Conservation (phyloP, 1,284 basidiomycete genomes). For the Macrocystidia cucumis region DNA sequence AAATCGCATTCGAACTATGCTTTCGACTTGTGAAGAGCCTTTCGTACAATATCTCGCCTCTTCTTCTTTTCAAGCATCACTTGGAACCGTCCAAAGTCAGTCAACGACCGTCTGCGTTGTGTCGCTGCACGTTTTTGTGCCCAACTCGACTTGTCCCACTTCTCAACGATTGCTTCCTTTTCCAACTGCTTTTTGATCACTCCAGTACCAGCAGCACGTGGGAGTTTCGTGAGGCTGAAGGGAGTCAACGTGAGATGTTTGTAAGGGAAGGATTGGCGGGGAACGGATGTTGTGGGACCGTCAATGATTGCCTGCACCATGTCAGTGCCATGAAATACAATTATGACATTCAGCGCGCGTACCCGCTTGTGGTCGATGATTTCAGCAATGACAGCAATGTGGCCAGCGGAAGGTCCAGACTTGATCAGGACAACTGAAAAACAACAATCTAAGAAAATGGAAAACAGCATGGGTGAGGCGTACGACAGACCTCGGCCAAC, state of each 20-base stretch:
- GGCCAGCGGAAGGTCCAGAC: conserved; percentile 79
- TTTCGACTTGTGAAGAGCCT: conserved; percentile 44
- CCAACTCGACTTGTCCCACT: conserved; percentile 87
- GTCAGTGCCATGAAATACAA: not conserved
- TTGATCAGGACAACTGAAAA: conserved; percentile 87
- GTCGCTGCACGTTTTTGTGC: conserved; percentile 83
- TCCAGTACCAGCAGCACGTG: conserved; percentile 82
- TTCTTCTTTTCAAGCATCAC: conserved; percentile 75
- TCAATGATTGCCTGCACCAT: conserved; percentile 83
- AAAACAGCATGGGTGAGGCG: not conserved
- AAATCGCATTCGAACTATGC: too few species aligned
- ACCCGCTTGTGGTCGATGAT: conserved; percentile 99
- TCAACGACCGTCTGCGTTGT: conserved; percentile 70
- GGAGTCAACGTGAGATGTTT: conserved; percentile 91
- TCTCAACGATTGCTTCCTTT: conserved; percentile 67
- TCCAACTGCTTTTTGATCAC: conserved; percentile 85
- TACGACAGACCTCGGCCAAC: conserved; percentile 76
- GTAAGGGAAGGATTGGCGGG: conserved; percentile 90
- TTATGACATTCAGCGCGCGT: conserved; percentile 18
- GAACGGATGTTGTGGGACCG: conserved; percentile 85
- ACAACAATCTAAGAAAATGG: conserved; percentile 5
- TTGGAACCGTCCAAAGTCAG: conserved; percentile 88
- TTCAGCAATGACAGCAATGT: conserved; percentile 93
- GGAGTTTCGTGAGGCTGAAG: conserved; percentile 77
- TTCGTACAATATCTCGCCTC: conserved; percentile 64